Evolutionary conservation across 2,329 filamentous ascomycete genomes (phyloP).

Genomic region (Colletotrichum scovillei): DNA sequence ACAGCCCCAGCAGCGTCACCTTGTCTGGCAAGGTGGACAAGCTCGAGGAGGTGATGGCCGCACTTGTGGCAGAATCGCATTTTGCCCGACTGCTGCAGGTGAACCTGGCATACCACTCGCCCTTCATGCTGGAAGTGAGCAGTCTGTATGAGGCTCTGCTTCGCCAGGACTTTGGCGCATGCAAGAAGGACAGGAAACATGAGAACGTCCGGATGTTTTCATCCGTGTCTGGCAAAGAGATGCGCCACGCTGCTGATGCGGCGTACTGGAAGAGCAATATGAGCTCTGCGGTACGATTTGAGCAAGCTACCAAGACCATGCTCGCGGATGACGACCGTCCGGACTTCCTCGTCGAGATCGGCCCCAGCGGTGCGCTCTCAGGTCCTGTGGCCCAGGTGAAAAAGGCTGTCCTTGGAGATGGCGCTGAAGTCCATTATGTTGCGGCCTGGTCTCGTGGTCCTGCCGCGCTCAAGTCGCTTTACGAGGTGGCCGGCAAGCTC

Average conservation of each 20-base stretch:
- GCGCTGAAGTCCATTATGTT: background rate
- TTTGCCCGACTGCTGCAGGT: background rate
- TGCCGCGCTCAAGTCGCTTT: slow-evolving; percentile 2
- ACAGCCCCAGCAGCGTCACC: background rate
- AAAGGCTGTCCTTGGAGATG: slow-evolving; percentile 19
- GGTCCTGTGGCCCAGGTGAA: slow-evolving; percentile 43
- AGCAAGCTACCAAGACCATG: background rate
- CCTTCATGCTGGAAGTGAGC: background rate
- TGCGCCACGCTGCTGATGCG: background rate
- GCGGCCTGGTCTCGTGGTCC: slow-evolving; percentile 2
- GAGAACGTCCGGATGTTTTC: background rate
- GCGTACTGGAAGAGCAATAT: background rate
- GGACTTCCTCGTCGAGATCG: slow-evolving; percentile 41
- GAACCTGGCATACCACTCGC: background rate
- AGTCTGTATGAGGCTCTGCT: background rate
- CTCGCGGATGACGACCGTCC: background rate
- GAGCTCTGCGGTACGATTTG: background rate
- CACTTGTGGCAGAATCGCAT: background rate
- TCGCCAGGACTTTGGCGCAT: background rate
- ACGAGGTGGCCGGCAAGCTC: background rate
- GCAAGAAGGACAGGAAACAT: background rate
- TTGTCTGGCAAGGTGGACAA: background rate
- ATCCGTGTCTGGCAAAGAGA: background rate
- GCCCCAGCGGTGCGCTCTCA: slow-evolving; percentile 43
- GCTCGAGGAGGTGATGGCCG: background rate